Percentiles rank a stretch among this genome's conserved stretches.
phyloP scores from a whole-genome alignment of 2,329 filamentous ascomycete species.

The Hymenoscyphus fructigenus region DNA sequence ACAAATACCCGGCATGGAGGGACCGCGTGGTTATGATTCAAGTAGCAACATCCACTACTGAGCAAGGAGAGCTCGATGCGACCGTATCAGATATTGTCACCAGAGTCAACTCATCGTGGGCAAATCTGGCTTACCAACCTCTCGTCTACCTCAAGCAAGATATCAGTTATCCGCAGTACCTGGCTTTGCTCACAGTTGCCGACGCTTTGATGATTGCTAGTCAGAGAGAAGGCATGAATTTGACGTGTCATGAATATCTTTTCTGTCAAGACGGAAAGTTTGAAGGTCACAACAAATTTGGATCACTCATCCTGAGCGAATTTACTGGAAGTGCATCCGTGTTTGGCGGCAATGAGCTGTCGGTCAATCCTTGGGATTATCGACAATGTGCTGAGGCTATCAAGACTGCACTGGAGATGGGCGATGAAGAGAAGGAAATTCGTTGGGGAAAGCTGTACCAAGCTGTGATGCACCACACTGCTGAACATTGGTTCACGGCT shows the following conservation, averaged over 20 bases:
- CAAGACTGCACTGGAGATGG: conserved; percentile 79
- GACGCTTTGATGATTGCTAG: conserved; percentile 94
- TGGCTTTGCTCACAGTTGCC: conserved; percentile 86
- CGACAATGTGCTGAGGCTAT: conserved; percentile 84
- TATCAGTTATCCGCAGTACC: conserved; percentile 86
- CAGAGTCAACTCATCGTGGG: conserved; percentile 87
- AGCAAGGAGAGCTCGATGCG: conserved; percentile 83
- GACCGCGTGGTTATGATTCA: conserved; percentile 90
- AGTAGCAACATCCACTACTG: conserved; percentile 86
- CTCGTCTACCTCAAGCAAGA: conserved; percentile 94
- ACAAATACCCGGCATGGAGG: conserved; percentile 87
- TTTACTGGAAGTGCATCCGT: conserved; percentile 91
- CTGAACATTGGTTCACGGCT: conserved; percentile 79
- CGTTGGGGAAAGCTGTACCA: conserved; percentile 74
- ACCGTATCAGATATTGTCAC: conserved; percentile 93
- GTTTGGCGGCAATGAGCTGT: conserved; percentile 76
- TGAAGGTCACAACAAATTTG: conserved; percentile 71
- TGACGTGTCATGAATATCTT: conserved; percentile 92
- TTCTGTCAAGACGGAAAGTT: conserved; percentile 85
- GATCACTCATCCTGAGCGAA: conserved; percentile 87
- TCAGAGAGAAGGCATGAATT: conserved; percentile 94
- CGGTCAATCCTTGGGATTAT: conserved; percentile 96
- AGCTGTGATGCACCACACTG: conserved; percentile 78
- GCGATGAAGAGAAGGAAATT: conserved; percentile 66
- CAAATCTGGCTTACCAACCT: conserved; percentile 87